phyloP scores from a whole-genome alignment of 805 yeast species.

The Candida silvatica region DNA sequence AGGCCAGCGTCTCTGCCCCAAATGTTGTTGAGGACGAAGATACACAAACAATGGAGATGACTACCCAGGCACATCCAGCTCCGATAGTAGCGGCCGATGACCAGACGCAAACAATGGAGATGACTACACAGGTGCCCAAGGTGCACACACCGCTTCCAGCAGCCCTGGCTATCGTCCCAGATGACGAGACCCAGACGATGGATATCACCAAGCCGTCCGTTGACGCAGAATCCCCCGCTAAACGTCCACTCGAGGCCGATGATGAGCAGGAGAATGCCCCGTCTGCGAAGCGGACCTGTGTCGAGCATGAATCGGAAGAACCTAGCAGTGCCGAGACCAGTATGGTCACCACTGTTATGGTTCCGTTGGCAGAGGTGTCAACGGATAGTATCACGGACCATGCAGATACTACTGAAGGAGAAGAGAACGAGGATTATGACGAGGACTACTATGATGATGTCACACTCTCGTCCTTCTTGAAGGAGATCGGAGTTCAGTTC shows the following conservation, averaged over 20 bases:
- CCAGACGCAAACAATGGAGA: constrained; percentile 4
- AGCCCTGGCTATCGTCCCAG: not conserved
- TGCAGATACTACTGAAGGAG: constrained; percentile 11
- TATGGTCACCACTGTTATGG: constrained; percentile 15
- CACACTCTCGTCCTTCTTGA: constrained; percentile 18
- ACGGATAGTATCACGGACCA: constrained; percentile 11
- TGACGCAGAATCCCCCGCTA: not conserved
- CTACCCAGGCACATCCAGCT: too few species aligned
- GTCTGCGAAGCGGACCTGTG: not conserved
- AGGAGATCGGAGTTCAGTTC: constrained; percentile 23
- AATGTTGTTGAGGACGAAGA: constrained; percentile 1
- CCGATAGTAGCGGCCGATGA: too few species aligned
- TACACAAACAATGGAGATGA: constrained; percentile 2
- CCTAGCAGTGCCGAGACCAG: not conserved
- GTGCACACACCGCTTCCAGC: not conserved
- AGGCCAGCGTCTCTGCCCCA: too few species aligned
- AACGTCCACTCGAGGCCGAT: too few species aligned
- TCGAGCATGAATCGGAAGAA: constrained; percentile 1
- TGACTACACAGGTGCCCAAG: not conserved
- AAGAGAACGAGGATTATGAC: constrained; percentile 13
- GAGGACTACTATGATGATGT: constrained; percentile 22
- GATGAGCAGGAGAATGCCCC: not conserved
- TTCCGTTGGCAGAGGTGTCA: constrained; percentile 24
- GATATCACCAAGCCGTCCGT: constrained; percentile 1
- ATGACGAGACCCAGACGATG: constrained; percentile 2